phyloP scores from a whole-genome alignment of 305 asterid genomes.

The Solanum hybrid region DNA sequence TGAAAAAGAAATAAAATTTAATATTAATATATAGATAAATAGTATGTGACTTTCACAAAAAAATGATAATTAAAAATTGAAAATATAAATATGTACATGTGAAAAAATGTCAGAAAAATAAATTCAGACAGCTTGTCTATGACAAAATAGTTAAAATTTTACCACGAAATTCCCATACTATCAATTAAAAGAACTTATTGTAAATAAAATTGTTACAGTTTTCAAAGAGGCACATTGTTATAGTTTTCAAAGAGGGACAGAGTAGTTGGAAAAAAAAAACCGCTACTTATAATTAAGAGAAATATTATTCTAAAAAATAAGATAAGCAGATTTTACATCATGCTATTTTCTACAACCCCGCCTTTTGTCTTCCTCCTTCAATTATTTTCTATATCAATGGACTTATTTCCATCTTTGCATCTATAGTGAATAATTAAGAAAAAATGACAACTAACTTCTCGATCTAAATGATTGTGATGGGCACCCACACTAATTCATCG shows the following conservation, averaged over 20 bases:
- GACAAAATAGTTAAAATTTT: background rate
- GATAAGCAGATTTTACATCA: background rate
- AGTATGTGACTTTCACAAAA: background rate
- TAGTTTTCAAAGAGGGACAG: background rate
- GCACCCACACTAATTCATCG: background rate
- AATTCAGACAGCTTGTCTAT: background rate
- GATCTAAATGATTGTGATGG: background rate
- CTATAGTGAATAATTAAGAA: background rate
- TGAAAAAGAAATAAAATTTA: too few species aligned
- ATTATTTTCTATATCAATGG: background rate
- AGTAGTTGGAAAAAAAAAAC: background rate
- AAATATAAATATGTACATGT: background rate
- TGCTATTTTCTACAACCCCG: background rate
- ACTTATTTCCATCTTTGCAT: background rate
- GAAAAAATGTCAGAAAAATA: background rate
- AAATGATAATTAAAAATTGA: background rate
- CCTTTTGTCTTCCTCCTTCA: background rate
- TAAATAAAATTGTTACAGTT: too few species aligned
- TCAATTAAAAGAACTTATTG: background rate
- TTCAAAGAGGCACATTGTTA: background rate
- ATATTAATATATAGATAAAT: background rate
- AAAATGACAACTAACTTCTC: background rate
- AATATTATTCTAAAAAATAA: background rate
- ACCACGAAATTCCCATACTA: background rate
- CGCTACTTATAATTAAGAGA: background rate